Conservation (phyloP, 805 yeast genomes). For the Metschnikowia peoriensis region DNA sequence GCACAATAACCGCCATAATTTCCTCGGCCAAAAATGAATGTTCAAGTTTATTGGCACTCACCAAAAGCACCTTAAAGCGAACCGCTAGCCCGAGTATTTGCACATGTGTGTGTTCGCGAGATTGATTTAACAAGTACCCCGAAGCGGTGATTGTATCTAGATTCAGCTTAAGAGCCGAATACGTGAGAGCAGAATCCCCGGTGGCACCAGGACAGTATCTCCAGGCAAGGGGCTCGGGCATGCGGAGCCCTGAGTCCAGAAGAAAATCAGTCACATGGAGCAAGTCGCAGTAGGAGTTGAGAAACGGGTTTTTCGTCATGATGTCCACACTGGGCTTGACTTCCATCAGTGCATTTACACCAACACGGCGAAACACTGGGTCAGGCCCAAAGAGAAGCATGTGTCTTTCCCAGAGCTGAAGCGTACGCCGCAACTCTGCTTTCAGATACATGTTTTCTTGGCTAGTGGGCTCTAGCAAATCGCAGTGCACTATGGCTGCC, state of each 20-base stretch:
- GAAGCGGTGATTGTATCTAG: not conserved
- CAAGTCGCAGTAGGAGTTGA: conserved; percentile 5
- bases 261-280: conserved; percentile 6
- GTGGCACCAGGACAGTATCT: not conserved
- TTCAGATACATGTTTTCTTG: not conserved
- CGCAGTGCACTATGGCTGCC: conserved; percentile 12
- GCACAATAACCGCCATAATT: conserved; percentile 3
- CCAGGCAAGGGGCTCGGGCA: conserved; percentile 8
- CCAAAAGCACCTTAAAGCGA: conserved; percentile 6
- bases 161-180: not conserved
- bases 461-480: not conserved
- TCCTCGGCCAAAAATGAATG: conserved; percentile 1
- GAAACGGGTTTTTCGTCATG: not conserved
- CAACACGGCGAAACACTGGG: not conserved
- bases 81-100: not conserved
- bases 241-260: not conserved
- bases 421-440: conserved; percentile 7
- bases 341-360: not conserved
- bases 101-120: conserved; percentile 1
- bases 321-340: not conserved
- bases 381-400: conserved; percentile 6
- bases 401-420: conserved; percentile 11
- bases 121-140: not conserved
- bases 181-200: not conserved
- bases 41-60: not conserved